Evolutionary conservation across 1,139 yeast genomes (phyloP), one percentile per base, ranked within the genome.

Genomic region (Pichia terricola): DNA sequence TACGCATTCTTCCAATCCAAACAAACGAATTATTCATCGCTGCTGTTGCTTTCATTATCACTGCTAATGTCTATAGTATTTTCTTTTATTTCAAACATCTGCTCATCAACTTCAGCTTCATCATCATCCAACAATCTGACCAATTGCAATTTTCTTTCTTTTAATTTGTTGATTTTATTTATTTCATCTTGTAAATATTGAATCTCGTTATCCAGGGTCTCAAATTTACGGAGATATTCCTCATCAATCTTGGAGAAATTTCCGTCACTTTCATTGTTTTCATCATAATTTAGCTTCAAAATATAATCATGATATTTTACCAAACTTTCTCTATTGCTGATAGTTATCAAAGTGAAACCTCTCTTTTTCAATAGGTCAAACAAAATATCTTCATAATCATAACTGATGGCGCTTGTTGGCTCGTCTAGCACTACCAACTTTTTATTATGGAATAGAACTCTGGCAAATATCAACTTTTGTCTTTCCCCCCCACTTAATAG

Each of bases 401-500:
- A 82, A 47, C 89, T 79, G 16, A 89, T 91, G 0, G 97, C 96
- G 59, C 88, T 85, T 9, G 96, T 89, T 33, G 95, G 86, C 63
- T 89, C 96, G 64, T 89, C 97, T 52, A 89, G 72, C 5, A 89
- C 78, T 3, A 89, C 91, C 63, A 85, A 84, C 59, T 75, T 74
- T 38, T 96, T 96, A 44, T 74, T 73, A 62, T 84, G 85, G 66
- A 83, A 87, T 54, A 89, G 69, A 5, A 89, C 76, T 55, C 96
- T 72, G 0, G 96, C 96, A 68, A 89, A 84, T 64, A 88, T 81
- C 60, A 88, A 75, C 57, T 96, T 77, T 67, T 89, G 97, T 66
- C 87, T 83, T 61, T 89, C 97, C 44, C 97, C 97, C 22, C 97
- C 97, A 63, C 94, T 82, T 54, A 89, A 74, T 22, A 89, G 86